Percentiles rank a stretch among this genome's conserved stretches.
phyloP scores from a whole-genome alignment of 257 asterid genomes.

The Euphrasia confusa region DNA sequence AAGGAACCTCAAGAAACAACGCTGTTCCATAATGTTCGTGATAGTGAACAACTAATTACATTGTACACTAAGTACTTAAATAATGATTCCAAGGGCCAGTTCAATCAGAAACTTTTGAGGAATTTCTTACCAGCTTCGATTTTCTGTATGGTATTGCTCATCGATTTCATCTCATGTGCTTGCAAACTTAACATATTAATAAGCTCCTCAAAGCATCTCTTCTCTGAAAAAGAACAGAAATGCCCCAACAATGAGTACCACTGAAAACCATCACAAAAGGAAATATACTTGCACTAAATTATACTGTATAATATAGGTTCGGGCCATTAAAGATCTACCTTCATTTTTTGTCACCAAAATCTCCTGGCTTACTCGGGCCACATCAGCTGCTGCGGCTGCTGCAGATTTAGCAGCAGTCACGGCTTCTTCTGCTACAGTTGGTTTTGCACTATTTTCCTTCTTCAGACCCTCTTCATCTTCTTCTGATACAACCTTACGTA shows the following conservation, averaged over 20 bases:
- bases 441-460: conserved; percentile 38
- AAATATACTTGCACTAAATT: not conserved
- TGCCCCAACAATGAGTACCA: conserved; percentile 2
- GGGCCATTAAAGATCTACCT: conserved; percentile 41
- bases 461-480: conserved; percentile 47
- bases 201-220: conserved; percentile 80
- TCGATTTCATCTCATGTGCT: conserved; percentile 81
- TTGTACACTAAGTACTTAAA: conserved; percentile 8
- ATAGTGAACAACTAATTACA: too few relatives aligned
- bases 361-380: conserved; percentile 91
- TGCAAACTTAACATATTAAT: conserved; percentile 61
- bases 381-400: conserved; percentile 89
- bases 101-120: conserved; percentile 2
- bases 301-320: too few relatives aligned
- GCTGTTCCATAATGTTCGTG: not conserved
- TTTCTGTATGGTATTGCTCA: conserved; percentile 65
- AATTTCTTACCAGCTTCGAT: conserved; percentile 52
- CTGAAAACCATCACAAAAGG: conserved; percentile 19
- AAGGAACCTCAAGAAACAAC: conserved; percentile 3
- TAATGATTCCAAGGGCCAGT: conserved; percentile 2
- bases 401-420: conserved; percentile 90
- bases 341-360: conserved; percentile 63
- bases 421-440: conserved; percentile 77
- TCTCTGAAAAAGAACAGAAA: conserved; percentile 53
- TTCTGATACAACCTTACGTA: conserved; percentile 68